Conservation (phyloP, 352 stramenopile species). For the Phytophthora melonis region DNA sequence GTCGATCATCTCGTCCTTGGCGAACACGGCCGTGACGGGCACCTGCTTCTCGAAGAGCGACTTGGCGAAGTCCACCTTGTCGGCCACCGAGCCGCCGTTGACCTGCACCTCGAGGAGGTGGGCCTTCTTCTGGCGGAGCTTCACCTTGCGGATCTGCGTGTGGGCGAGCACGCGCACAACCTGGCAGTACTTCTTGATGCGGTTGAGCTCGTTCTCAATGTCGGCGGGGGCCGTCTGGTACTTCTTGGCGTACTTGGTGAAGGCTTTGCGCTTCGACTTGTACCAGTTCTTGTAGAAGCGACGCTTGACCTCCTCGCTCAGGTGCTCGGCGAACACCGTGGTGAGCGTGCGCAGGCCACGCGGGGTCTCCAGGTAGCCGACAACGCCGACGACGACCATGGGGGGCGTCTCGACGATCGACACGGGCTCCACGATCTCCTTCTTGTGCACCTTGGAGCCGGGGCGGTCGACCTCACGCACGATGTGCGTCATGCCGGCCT, state of each 20-base stretch:
- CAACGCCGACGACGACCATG: slow-evolving; percentile 99
- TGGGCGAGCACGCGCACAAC: slow-evolving; percentile 99
- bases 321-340: slow-evolving; percentile 99
- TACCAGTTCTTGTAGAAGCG: slow-evolving; percentile 99
- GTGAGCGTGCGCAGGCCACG: slow-evolving; percentile 98
- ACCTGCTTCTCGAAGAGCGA: slow-evolving; percentile 99
- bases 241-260: slow-evolving; percentile 99
- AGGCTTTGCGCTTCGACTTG: slow-evolving; percentile 99
- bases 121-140: slow-evolving; percentile 99
- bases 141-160: slow-evolving; percentile 99
- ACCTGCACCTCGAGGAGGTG: slow-evolving; percentile 99
- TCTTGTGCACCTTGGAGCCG: slow-evolving; percentile 99
- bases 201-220: slow-evolving; percentile 98
- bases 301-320: slow-evolving; percentile 99
- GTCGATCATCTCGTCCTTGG: slow-evolving; percentile 99
- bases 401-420: slow-evolving; percentile 99
- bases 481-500: slow-evolving; percentile 99
- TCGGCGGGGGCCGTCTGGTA: slow-evolving; percentile 94
- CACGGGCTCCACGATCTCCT: slow-evolving; percentile 99
- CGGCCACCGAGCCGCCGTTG: slow-evolving; percentile 97
- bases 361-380: slow-evolving; percentile 99
- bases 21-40: slow-evolving; percentile 94
- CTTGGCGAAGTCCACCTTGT: slow-evolving; percentile 99
- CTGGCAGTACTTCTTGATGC: slow-evolving; percentile 99
- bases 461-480: slow-evolving; percentile 98